A percentile compares a stretch with the other conserved stretches of the same genome.
Conservation (phyloP, 148 eudicot genomes). For the Mesembryanthemum crystallinum region DNA sequence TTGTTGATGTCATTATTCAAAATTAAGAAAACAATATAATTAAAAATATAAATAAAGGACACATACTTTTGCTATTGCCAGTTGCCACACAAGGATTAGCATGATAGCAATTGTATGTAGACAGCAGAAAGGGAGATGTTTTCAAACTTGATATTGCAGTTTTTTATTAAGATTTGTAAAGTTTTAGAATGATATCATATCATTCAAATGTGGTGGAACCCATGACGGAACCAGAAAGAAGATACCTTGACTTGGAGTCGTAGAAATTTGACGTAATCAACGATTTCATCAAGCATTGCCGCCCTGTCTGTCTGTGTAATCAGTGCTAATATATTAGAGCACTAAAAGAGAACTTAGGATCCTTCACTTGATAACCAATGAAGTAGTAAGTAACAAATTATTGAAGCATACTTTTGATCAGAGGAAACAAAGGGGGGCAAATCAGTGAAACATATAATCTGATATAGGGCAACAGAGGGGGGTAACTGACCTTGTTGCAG, state of each 20-base stretch:
- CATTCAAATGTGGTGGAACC: conserved; percentile 16
- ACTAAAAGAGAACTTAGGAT: neutral
- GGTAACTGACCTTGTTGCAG: conserved; percentile 44
- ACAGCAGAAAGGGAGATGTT: neutral
- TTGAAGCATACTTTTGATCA: neutral
- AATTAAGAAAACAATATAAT: conserved; percentile 5
- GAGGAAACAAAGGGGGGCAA: neutral
- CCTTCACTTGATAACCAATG: neutral
- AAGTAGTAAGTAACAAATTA: neutral
- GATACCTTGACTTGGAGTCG: conserved; percentile 56
- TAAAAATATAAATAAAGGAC: neutral
- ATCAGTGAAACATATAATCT: too few species aligned
- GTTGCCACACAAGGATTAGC: neutral
- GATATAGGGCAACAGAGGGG: too few species aligned
- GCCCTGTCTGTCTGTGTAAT: conserved; percentile 50
- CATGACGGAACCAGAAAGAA: conserved; percentile 11
- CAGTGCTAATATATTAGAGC: conserved; percentile 12
- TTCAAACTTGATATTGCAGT: conserved; percentile 4
- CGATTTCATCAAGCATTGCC: conserved; percentile 57
- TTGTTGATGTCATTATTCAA: conserved; percentile 3
- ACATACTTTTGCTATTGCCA: neutral
- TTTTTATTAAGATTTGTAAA: neutral
- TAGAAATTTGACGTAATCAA: conserved; percentile 54
- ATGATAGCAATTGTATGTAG: conserved; percentile 6
- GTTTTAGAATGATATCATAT: conserved; percentile 12